These are phyloP conservation scores for Candida taoyuanica DNA, from an alignment of 805 yeast species.

Conservation along the genomic window DNA sequence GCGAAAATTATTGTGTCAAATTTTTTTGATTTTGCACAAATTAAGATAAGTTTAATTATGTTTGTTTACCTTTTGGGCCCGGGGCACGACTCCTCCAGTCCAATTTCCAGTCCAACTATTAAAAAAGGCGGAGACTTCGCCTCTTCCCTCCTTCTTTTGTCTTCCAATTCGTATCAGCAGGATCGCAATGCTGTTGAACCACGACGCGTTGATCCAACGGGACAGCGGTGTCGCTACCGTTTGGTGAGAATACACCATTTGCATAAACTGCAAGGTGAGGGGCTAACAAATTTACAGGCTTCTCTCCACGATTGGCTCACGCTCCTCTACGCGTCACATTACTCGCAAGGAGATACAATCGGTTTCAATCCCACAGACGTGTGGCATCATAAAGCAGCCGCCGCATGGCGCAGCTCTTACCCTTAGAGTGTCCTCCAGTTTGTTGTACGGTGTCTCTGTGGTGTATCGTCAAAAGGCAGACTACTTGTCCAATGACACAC, in stretches of 20 bases:
- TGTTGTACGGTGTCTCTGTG: conserved; percentile 43
- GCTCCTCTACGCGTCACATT: conserved; percentile 26
- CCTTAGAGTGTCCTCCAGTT: conserved; percentile 34
- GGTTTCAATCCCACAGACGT: conserved; percentile 40
- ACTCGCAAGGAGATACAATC: conserved; percentile 32
- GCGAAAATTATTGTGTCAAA: too few species aligned
- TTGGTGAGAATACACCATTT: conserved; percentile 19
- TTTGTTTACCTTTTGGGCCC: conserved; percentile 4
- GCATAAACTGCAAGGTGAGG: neutral
- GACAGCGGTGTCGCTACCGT: conserved; percentile 29
- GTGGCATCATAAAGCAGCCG: conserved; percentile 28
- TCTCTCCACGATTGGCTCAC: conserved; percentile 39
- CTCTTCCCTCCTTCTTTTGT: too few species aligned
- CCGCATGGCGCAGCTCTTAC: conserved; percentile 20
- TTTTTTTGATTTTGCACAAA: too few species aligned
- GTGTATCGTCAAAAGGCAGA: conserved; percentile 45
- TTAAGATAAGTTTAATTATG: neutral
- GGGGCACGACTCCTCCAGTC: conserved; percentile 1
- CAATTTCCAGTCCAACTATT: too few species aligned
- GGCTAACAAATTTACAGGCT: conserved; percentile 22
- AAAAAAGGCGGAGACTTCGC: too few species aligned
- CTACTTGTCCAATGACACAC: conserved; percentile 33
- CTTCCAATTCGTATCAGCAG: neutral
- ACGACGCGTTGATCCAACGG: conserved; percentile 22
- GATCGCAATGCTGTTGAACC: conserved; percentile 13